phyloP scores from a whole-genome alignment of 2,329 filamentous ascomycete species.

The Exophiala aquamarina region DNA sequence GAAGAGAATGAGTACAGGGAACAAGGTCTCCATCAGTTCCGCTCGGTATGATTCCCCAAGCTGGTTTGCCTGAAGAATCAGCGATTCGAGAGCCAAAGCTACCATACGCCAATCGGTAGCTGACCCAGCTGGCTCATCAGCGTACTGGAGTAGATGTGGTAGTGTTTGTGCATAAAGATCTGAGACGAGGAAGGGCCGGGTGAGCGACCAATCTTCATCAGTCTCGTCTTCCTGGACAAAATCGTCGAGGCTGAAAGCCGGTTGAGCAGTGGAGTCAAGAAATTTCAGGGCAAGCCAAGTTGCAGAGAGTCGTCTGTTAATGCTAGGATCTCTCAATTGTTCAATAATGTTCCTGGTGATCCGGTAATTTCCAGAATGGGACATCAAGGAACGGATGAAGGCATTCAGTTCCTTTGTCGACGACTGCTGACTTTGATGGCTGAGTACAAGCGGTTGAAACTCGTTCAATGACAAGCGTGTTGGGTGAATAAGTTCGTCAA shows the following conservation, averaged over 20 bases:
- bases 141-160: conserved; percentile 26
- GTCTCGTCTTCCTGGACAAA: conserved; percentile 59
- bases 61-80: conserved; percentile 72
- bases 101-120: conserved; percentile 68
- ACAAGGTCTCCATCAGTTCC: conserved; percentile 87
- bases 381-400: conserved; percentile 57
- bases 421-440: conserved; percentile 24
- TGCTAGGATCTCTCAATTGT: conserved; percentile 58
- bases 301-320: conserved; percentile 63
- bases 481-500: conserved; percentile 7
- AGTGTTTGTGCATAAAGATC: conserved; percentile 46
- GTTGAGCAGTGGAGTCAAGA: conserved; percentile 48
- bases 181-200: conserved; percentile 40
- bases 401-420: conserved; percentile 63
- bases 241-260: conserved; percentile 60
- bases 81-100: conserved; percentile 76
- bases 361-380: conserved; percentile 42
- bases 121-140: conserved; percentile 34
- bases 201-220: conserved; percentile 35
- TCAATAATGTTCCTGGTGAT: conserved; percentile 67
- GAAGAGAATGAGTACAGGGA: conserved; percentile 85
- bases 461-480: neutral
- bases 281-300: conserved; percentile 80
- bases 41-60: conserved; percentile 69
- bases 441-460: conserved; percentile 24